A percentile compares a stretch with the other conserved stretches of the same genome.
phyloP scores from a whole-genome alignment of 306 rosid genomes.

The Prunus persica region DNA sequence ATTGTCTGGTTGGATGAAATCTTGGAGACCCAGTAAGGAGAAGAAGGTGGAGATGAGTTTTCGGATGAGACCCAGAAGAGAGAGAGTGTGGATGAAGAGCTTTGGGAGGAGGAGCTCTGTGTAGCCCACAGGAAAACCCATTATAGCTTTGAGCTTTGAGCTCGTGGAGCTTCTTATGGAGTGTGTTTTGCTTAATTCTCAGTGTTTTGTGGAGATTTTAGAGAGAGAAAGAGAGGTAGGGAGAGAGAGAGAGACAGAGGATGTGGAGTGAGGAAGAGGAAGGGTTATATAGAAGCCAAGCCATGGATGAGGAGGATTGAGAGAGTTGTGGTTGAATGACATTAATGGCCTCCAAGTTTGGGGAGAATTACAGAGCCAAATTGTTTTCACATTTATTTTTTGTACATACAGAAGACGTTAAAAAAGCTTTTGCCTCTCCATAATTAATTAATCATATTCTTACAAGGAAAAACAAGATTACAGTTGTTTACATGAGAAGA shows the following conservation, averaged over 20 bases:
- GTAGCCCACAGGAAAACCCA: conserved; percentile 84
- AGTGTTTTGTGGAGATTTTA: neutral
- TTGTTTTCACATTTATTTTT: neutral
- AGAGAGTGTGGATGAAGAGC: conserved; percentile 51
- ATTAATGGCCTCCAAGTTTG: neutral
- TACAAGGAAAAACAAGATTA: neutral
- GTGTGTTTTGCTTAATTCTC: neutral
- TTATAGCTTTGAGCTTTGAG: conserved; percentile 8
- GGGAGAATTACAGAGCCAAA: neutral
- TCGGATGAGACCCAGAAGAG: conserved; percentile 49
- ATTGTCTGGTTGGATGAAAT: conserved; percentile 63
- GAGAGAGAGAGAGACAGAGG: neutral
- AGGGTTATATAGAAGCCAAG: conserved; percentile 11
- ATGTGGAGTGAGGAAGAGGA: neutral
- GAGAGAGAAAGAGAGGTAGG: neutral
- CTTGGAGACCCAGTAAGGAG: conserved; percentile 46
- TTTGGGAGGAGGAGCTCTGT: conserved; percentile 63
- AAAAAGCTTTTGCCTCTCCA: neutral
- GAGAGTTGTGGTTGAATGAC: neutral
- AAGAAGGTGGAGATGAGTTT: conserved; percentile 43
- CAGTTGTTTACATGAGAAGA: neutral
- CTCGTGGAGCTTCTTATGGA: neutral
- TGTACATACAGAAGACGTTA: neutral
- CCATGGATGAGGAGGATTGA: conserved; percentile 1
- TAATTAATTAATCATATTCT: neutral